Evolutionary conservation across 495 filamentous ascomycete genomes (phyloP).

Genomic region (Oleoguttula mirabilis): DNA sequence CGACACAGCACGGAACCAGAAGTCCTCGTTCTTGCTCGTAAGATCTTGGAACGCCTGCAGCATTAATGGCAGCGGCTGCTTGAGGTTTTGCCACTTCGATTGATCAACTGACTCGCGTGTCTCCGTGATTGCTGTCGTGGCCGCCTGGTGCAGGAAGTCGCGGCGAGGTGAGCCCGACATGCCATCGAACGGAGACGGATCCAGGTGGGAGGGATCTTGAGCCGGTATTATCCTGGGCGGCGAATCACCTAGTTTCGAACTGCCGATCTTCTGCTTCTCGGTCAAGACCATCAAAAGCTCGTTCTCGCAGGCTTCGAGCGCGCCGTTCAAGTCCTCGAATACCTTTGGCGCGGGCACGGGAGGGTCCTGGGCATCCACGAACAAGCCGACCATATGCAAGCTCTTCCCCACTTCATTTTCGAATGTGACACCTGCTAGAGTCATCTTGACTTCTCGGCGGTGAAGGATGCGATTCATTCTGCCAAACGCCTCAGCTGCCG

Average conservation of each 20-base stretch:
- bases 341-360: slow-evolving; percentile 44
- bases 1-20: slow-evolving; percentile 68
- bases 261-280: slow-evolving; percentile 45
- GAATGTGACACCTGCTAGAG: slow-evolving; percentile 67
- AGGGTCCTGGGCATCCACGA: slow-evolving; percentile 47
- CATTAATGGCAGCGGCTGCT: slow-evolving; percentile 79
- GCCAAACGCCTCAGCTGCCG: slow-evolving; percentile 85
- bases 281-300: slow-evolving; percentile 62
- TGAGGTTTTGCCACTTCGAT: slow-evolving; percentile 64
- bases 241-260: slow-evolving; percentile 7
- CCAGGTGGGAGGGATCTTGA: neutral
- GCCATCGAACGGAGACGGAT: slow-evolving; percentile 33
- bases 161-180: slow-evolving; percentile 68
- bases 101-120: slow-evolving; percentile 33
- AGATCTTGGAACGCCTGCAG: slow-evolving; percentile 85
- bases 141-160: slow-evolving; percentile 63
- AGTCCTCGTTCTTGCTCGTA: slow-evolving; percentile 75
- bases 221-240: slow-evolving; percentile 6
- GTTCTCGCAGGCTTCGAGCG: slow-evolving; percentile 89
- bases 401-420: slow-evolving; percentile 62
- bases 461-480: slow-evolving; percentile 74
- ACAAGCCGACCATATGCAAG: slow-evolving; percentile 67
- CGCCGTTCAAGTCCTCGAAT: slow-evolving; percentile 82
- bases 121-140: slow-evolving; percentile 36
- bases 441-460: slow-evolving; percentile 59